Evolutionary conservation across 2,329 filamentous ascomycete genomes (phyloP), one percentile per base, ranked within the genome.

Genomic region (Aspergillus sojae): DNA sequence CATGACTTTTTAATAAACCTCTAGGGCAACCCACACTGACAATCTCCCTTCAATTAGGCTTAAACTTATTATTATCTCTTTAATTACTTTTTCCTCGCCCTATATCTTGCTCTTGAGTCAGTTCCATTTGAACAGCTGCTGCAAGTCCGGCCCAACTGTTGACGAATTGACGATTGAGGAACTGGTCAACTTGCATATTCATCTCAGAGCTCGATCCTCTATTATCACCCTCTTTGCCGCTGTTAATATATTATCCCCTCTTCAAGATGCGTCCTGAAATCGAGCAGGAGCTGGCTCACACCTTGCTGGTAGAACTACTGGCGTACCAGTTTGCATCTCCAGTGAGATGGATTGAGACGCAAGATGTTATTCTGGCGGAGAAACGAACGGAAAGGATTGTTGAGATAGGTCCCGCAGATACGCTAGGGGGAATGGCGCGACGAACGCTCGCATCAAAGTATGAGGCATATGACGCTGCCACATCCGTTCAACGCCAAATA

Each of bases 311-410:
- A 70, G 95, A 99, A 89, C 92, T 99, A 69, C 89, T 99, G 72
- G 95, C 95, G 84, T 99, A 98, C 82, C 95, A 99, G 80, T 99
- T 99, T 81, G 95, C 95, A 74, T 98, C 94, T 60, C 95, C 95
- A 57, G 95, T 99, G 73, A 90, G 95, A 89, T 99, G 95, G 95
- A 99, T 99, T 81, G 95, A 99, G 83, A 99, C 95, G 61, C 95
- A 99, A 83, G 95, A 99, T 94, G 95, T 99, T 73, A 95, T 99
- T 76, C 91, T 99, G 72, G 94, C 91, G 69, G 93, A 98, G 81
- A 95, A 96, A 83, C 91, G 89, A 58, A 96, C 95, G 57, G 95
- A 99, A 86, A 90, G 95, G 77, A 96, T 99, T 76, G 95, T 99
- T 74, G 95, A 99, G 81, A 91, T 99, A 72, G 95, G 95, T 78